Evolutionary conservation across 495 filamentous ascomycete species (phyloP), one percentile per base, ranked within the genome.

Genomic region (Penicillium nucicola): DNA sequence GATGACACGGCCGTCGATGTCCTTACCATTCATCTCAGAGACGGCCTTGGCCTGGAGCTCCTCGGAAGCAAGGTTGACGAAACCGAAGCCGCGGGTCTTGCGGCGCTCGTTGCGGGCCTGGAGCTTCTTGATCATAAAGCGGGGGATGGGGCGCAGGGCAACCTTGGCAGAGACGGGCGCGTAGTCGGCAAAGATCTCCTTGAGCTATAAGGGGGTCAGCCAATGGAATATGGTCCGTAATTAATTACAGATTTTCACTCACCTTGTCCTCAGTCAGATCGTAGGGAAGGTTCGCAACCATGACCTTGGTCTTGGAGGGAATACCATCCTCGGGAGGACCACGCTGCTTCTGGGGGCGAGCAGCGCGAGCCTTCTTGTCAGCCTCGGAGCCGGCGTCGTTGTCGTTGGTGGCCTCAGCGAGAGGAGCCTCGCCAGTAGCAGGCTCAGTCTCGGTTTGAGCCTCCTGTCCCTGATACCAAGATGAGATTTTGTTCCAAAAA

Each of bases 91-190:
- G 75, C 93, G 93, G 45, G 95, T 95, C 87, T 98, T 98, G 80
- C 93, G 95, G 53, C 92, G 87, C 78, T 98, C 93, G 57, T 91
- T 91, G 61, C 93, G 92, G 56, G 89, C 89, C 76, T 95, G 92
- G 46, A 98, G 90, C 80, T 97, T 98, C 84, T 95, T 95, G 75
- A 98, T 92, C 93, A 98, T 98, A 83, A 96, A 98, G 57, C 91
- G 92, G 44, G 95, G 95, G 61, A 98, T 98, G 33, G 93, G 93
- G 39, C 93, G 92, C 55, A 98, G 88, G 53, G 93, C 93, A 65
- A 98, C 96, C 82, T 97, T 98, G 69, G 93, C 93, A 35, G 89
- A 92, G 47, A 87, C 81, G 12, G 93, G 95, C 61, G 87, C 74
- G 77, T 97, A 98, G 44, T 81, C 89, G 49, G 74, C 72, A 76